Conservation (phyloP, 2,329 filamentous ascomycete species). For the Sporothrix schenckii region DNA sequence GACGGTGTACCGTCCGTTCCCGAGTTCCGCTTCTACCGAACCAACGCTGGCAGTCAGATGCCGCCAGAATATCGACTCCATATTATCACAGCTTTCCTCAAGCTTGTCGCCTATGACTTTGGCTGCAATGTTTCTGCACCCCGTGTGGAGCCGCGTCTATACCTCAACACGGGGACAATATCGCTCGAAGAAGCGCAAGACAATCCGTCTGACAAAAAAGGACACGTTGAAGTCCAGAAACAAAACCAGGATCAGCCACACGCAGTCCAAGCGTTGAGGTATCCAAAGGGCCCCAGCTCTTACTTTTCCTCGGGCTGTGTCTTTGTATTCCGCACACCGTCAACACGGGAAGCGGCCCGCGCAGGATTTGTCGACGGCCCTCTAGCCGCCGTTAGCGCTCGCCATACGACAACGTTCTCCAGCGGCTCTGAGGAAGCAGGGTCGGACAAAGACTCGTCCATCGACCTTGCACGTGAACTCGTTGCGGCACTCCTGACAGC, state of each 20-base stretch:
- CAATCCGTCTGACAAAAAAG: background rate
- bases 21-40: conserved; percentile 48
- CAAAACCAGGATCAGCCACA: background rate
- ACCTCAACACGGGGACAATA: conserved; percentile 46
- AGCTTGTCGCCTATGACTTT: conserved; percentile 67
- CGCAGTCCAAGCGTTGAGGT: background rate
- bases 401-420: conserved; percentile 57
- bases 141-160: conserved; percentile 62
- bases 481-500: conserved; percentile 64
- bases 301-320: conserved; percentile 62
- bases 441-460: conserved; percentile 54
- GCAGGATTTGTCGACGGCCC: conserved; percentile 64
- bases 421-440: conserved; percentile 29
- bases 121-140: conserved; percentile 62
- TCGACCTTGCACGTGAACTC: conserved; percentile 65
- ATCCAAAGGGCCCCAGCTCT: conserved; percentile 45
- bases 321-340: conserved; percentile 64
- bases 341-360: conserved; percentile 62
- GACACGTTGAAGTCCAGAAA: background rate
- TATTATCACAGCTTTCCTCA: conserved; percentile 62
- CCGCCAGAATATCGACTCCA: conserved; percentile 61
- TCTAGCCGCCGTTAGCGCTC: conserved; percentile 61
- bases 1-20: conserved; percentile 24
- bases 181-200: conserved; percentile 18
- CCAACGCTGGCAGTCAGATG: conserved; percentile 57